Percentiles rank a stretch among this genome's conserved stretches.
Evolutionary conservation across 2,329 filamentous ascomycete genomes (phyloP).

Genomic region (Ceratocystiopsis minuta): DNA sequence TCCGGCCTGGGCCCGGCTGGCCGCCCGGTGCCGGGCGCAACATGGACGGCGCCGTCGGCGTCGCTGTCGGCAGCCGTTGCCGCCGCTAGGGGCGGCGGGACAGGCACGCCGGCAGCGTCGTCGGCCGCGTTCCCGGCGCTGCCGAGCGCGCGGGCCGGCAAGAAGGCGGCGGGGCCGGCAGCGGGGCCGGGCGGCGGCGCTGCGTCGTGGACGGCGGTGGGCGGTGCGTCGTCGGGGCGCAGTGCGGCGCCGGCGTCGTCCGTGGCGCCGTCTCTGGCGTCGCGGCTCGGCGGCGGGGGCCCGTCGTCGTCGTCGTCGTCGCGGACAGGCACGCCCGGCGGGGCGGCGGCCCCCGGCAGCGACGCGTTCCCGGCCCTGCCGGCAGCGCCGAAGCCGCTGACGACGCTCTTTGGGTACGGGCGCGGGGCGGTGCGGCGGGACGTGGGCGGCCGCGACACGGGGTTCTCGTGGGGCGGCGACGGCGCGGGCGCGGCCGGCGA

Average conservation of each 20-base stretch:
- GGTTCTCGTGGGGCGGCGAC: conserved; percentile 32
- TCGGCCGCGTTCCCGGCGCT: conserved; percentile 28
- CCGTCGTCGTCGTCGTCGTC: not conserved
- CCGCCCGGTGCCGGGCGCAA: conserved; percentile 7
- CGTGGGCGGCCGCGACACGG: conserved; percentile 27
- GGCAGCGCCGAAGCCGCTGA: conserved; percentile 50
- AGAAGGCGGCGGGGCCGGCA: not conserved
- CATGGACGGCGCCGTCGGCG: conserved; percentile 10
- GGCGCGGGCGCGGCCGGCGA: conserved; percentile 6
- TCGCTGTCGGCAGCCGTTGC: conserved; percentile 6
- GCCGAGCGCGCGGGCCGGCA: conserved; percentile 12
- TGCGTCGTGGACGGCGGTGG: conserved; percentile 9
- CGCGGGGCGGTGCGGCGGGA: conserved; percentile 36
- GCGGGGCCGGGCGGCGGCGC: too few species aligned
- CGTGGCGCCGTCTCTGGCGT: conserved; percentile 2
- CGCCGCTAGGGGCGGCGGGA: too few species aligned
- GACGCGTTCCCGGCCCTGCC: conserved; percentile 75
- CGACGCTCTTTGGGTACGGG: conserved; percentile 45
- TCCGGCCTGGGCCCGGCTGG: conserved; percentile 2
- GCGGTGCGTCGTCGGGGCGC: too few species aligned
- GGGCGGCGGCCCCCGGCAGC: conserved; percentile 11
- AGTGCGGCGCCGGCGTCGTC: conserved; percentile 6
- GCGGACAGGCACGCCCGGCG: too few species aligned
- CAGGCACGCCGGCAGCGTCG: too few species aligned
- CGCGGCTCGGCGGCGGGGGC: conserved; percentile 5